phyloP scores from a whole-genome alignment of 208 protist genomes.

The Trypanosoma cruzi region DNA sequence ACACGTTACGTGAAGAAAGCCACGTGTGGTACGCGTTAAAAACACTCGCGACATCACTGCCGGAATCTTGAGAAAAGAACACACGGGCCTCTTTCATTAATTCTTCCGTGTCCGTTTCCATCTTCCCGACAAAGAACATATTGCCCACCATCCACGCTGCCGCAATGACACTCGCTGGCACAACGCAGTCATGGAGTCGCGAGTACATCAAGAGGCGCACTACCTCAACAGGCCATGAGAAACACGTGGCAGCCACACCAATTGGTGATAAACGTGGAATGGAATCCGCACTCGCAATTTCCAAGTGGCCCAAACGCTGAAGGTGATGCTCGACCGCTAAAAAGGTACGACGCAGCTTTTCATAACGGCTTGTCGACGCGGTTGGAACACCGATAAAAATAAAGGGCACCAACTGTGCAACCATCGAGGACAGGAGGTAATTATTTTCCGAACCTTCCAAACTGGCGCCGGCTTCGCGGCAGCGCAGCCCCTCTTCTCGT shows the following conservation, averaged over 20 bases:
- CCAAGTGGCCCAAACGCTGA: conserved; percentile 52
- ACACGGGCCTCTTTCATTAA: conserved; percentile 63
- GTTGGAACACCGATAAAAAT: conserved; percentile 55
- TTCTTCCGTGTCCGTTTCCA: conserved; percentile 33
- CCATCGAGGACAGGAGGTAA: conserved; percentile 24
- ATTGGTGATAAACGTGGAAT: conserved; percentile 37
- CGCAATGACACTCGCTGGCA: conserved; percentile 61
- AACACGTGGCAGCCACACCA: conserved; percentile 45
- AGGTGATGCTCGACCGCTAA: conserved; percentile 53
- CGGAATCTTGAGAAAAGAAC: conserved; percentile 77
- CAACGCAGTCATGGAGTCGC: conserved; percentile 41
- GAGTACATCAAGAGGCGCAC: conserved; percentile 53
- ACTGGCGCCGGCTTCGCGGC: conserved; percentile 2
- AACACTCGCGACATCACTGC: conserved; percentile 64
- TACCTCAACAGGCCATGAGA: conserved; percentile 50
- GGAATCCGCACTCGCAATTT: background rate
- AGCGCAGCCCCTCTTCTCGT: conserved; percentile 48
- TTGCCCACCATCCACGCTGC: conserved; percentile 69
- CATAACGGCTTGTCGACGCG: conserved; percentile 63
- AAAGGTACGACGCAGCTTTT: conserved; percentile 57
- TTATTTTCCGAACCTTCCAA: background rate
- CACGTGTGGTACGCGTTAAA: conserved; percentile 88
- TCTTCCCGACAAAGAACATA: conserved; percentile 35
- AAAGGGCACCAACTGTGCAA: conserved; percentile 31
- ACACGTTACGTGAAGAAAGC: conserved; percentile 36